phyloP scores from a whole-genome alignment of 306 rosid species.

The Prunus mongolica region DNA sequence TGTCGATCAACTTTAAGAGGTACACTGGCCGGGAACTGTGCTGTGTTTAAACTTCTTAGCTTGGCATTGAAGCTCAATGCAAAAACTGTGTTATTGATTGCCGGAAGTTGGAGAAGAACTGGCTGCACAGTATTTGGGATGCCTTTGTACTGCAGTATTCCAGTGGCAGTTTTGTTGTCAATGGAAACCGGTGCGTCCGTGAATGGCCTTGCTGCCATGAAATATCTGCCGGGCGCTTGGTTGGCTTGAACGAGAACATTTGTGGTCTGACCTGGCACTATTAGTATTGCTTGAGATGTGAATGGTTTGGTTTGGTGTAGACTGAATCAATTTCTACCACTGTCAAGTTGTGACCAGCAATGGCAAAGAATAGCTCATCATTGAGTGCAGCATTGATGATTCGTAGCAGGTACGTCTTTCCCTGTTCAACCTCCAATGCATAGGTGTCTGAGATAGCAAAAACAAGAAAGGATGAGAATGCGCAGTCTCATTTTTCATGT shows the following conservation, averaged over 20 bases:
- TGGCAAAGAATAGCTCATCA: slow-evolving; percentile 34
- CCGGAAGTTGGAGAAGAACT: slow-evolving; percentile 22
- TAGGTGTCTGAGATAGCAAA: slow-evolving; percentile 14
- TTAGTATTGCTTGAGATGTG: slow-evolving; percentile 25
- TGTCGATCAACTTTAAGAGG: slow-evolving; percentile 25
- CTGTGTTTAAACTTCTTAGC: slow-evolving; percentile 27
- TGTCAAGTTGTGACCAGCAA: slow-evolving; percentile 29
- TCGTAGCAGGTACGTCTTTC: slow-evolving; percentile 27
- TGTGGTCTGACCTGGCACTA: slow-evolving; percentile 37
- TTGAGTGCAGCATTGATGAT: slow-evolving; percentile 37
- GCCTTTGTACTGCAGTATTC: slow-evolving; percentile 30
- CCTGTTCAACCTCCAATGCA: slow-evolving; percentile 35
- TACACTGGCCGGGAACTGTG: slow-evolving; percentile 26
- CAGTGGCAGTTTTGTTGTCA: slow-evolving; percentile 27
- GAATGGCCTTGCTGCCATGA: slow-evolving; percentile 33
- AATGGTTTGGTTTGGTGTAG: slow-evolving; percentile 38
- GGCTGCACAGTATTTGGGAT: slow-evolving; percentile 26
- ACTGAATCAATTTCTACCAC: slow-evolving; percentile 33
- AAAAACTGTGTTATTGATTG: slow-evolving; percentile 26
- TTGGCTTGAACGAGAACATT: slow-evolving; percentile 28
- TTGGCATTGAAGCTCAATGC: slow-evolving; percentile 9
- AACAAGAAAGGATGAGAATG: neutral
- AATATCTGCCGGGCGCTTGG: slow-evolving; percentile 22
- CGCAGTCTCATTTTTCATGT: neutral
- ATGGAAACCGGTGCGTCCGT: slow-evolving; percentile 25